Evolutionary conservation across 257 asterid genomes (phyloP), one percentile per base, ranked within the genome.

Genomic region (Leonotis leonurus): DNA sequence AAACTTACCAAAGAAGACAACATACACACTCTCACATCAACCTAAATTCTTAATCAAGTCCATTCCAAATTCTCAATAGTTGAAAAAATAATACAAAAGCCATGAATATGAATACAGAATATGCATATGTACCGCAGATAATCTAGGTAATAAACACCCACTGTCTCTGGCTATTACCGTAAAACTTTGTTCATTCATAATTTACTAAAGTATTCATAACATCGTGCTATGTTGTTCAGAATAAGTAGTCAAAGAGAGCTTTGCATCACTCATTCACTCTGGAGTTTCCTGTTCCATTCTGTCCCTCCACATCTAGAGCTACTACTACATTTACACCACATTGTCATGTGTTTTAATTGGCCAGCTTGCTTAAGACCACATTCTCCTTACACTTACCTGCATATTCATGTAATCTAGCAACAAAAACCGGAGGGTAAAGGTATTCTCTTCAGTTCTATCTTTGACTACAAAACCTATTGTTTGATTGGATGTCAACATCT

Each of bases 351-450:
- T 26, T 12, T 54, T 60, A 33, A 62, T 64, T 56, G 58, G 61
- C 56, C 74, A 64, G 59, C 57, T 64, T 73, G 70, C 45, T n/a
- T n/a, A 14, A 43, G 33, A 27, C 32, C 18, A 22, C 32, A 60
- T 55, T 43, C 6, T 61, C 46, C 52, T 33, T 33, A 29, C 67
- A 21, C 39, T 56, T 21, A 8, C 12, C 30, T 25, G 25, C 50
- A 12, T 57, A 57, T 56, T 32, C 33, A 56, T 35, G 22, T 36
- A 16, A 37, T 56, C 63, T 35, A 36, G 49, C 21, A 58, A 58
- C 49, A 40, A 22, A 5, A 37, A 58, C 24, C 35, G 22, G 32
- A 21, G 24, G 22, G 11, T 39, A 58, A 39, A 50, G 39, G 51
- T 37, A 17, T 58, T 16, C 14, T 37, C 14, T 39, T 39, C 39